Base-by-base conservation (phyloP, 228 moss, liverwort and hornwort species). In the Sphagnum magellanicum region DNA sequence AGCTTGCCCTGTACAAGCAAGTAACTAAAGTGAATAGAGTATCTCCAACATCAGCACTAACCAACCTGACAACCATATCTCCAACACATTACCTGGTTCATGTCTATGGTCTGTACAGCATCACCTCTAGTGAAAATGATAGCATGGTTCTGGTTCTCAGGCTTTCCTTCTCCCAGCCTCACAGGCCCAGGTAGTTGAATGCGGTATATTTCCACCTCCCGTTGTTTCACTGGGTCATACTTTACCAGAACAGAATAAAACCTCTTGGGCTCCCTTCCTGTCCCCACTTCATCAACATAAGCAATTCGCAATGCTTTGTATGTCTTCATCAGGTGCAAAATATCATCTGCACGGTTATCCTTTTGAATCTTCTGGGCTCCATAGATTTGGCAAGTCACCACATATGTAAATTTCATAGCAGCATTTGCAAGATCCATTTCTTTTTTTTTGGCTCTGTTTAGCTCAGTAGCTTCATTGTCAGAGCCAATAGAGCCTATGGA, bases 111-210 rank as follows among this genome's bases (percentile, higher is more conserved):
- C 80, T 97, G 96, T 16, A 97, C 89, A 57, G 93, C 93, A 65
- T 93, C 96, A 64, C 96, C 96, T 74, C 96, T 86, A 14, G 96
- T 97, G 64, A 97, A 97, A 50, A 97, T 84, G 53, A 97, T 75
- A 15, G 96, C 96, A 75, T 97, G 96, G 74, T 97, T 97, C 74
- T 97, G 96, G 59, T 97, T 97, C 71, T 97, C 96, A 4, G 96
- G 96, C 74, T 97, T 97, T 10, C 96, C 96, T 88, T 97, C 96
- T 12, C 96, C 96, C 72, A 97, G 69, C 70, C 88, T 89, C n/a
- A 97, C 73, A 64, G 84, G 87, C 32, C 96, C 96, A 71, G 97
- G 97, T 66, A 97, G 67, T 69, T 85, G 81, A 58, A 97, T 85
- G 68, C 97, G 75, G 71, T 91, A 97, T 62, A 97, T 91, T 72